These are phyloP conservation scores for Tricholoma sp. DNA, from an alignment of 768 basidiomycete species.

Conservation along the genomic window DNA sequence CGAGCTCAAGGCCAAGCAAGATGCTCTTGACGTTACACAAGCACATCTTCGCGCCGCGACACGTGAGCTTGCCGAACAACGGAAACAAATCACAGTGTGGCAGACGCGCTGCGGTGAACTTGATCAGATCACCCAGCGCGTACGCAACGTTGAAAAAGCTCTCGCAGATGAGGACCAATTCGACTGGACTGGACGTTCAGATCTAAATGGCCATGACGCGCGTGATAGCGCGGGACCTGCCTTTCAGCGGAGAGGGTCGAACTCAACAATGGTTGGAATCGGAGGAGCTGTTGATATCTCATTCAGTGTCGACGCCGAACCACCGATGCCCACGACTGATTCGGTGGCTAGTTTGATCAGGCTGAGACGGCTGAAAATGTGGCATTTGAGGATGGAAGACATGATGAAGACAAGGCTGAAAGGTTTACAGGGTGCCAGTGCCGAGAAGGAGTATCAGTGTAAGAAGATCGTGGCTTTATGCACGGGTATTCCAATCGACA, in stretches of 20 bases:
- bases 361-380: constrained; percentile 71
- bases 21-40: constrained; percentile 82
- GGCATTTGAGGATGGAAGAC: constrained; percentile 78
- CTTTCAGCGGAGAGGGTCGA: constrained; percentile 66
- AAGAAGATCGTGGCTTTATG: constrained; percentile 88
- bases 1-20: constrained; percentile 86
- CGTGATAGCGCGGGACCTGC: constrained; percentile 47
- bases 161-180: constrained; percentile 74
- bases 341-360: constrained; percentile 57
- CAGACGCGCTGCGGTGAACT: constrained; percentile 70
- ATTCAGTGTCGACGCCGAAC: constrained; percentile 66
- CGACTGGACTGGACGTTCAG: constrained; percentile 82
- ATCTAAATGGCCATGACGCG: constrained; percentile 35
- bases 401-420: constrained; percentile 67
- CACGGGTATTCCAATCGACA: constrained; percentile 80
- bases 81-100: constrained; percentile 77
- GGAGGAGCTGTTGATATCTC: constrained; percentile 61
- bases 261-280: constrained; percentile 62
- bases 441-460: constrained; percentile 88
- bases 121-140: constrained; percentile 75
- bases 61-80: constrained; percentile 84
- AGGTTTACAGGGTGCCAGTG: constrained; percentile 70
- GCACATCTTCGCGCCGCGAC: constrained; percentile 86
- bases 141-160: constrained; percentile 81
- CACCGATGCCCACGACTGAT: constrained; percentile 60